phyloP scores from a whole-genome alignment of 2,329 filamentous ascomycete species.

The Pestalotiopsis sp. region DNA sequence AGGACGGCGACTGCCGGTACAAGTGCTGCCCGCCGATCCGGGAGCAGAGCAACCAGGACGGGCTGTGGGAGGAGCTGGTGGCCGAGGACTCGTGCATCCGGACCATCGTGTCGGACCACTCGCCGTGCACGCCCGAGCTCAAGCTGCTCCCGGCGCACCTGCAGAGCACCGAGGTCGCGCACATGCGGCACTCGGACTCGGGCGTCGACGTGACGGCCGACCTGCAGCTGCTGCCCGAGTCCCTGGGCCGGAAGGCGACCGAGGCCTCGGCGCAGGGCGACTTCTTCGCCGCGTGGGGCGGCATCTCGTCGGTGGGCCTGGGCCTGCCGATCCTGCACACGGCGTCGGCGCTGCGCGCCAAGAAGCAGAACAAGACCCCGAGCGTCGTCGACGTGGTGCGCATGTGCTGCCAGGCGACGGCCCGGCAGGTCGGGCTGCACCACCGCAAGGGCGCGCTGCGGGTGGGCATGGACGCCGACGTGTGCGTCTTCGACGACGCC shows the following conservation, averaged over 20 bases:
- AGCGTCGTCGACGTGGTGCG: slow-evolving; percentile 78
- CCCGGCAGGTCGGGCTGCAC: slow-evolving; percentile 82
- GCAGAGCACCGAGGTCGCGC: slow-evolving; percentile 40
- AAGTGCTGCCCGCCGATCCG: slow-evolving; percentile 96
- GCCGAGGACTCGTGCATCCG: slow-evolving; percentile 76
- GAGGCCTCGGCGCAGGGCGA: slow-evolving; percentile 63
- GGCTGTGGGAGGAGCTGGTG: slow-evolving; percentile 81
- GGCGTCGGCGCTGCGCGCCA: slow-evolving; percentile 64
- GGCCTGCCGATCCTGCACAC: slow-evolving; percentile 91
- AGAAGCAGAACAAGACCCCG: slow-evolving; percentile 44
- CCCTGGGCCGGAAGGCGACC: slow-evolving; percentile 36
- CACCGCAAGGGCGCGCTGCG: slow-evolving; percentile 80
- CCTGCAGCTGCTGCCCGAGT: slow-evolving; percentile 21
- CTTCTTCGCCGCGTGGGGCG: slow-evolving; percentile 96
- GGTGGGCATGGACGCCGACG: slow-evolving; percentile 84
- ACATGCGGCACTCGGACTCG: slow-evolving; percentile 53
- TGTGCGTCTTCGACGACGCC: slow-evolving; percentile 90
- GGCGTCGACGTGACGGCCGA: slow-evolving; percentile 51
- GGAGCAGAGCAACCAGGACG: slow-evolving; percentile 77
- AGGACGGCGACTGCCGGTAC: slow-evolving; percentile 84
- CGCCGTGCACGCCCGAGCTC: slow-evolving; percentile 90
- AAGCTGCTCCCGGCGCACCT: slow-evolving; percentile 81
- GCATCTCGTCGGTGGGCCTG: slow-evolving; percentile 90
- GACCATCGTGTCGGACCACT: slow-evolving; percentile 94
- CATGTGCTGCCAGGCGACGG: slow-evolving; percentile 85